Conservation (phyloP, 2,329 filamentous ascomycete genomes). For the Fusarium scirpi region DNA sequence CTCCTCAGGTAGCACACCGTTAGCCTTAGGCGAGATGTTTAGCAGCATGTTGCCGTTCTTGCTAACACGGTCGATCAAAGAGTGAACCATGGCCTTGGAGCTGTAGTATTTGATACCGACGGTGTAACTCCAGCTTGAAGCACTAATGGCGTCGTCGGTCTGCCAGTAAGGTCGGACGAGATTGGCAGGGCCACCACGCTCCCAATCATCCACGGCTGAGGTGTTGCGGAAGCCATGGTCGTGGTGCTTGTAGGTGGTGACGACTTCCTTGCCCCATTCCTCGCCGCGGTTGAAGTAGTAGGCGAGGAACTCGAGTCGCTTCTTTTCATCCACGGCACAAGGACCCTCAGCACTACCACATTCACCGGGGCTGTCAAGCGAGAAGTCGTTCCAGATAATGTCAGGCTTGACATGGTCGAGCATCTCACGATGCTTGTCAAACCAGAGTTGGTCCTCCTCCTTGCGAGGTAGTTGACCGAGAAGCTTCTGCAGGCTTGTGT, state of each 20-base stretch:
- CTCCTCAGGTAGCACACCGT: not conserved
- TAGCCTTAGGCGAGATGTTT: conserved; percentile 15
- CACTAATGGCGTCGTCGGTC: conserved; percentile 18
- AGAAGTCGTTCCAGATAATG: conserved; percentile 28
- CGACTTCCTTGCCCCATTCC: conserved; percentile 15
- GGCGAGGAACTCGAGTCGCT: not conserved
- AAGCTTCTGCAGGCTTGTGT: conserved; percentile 9
- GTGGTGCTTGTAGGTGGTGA: conserved; percentile 19
- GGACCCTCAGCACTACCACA: conserved; percentile 5
- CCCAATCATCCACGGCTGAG: conserved; percentile 15
- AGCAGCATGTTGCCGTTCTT: conserved; percentile 23
- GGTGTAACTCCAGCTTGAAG: conserved; percentile 24
- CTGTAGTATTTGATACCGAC: conserved; percentile 21
- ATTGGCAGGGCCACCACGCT: conserved; percentile 12
- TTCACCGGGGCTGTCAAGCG: conserved; percentile 5
- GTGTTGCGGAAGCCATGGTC: conserved; percentile 23
- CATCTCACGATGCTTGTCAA: conserved; percentile 21
- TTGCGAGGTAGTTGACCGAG: not conserved
- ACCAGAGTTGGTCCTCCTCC: conserved; percentile 8
- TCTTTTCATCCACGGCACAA: conserved; percentile 15
- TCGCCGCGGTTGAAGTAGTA: conserved; percentile 23
- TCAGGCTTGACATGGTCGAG: conserved; percentile 18
- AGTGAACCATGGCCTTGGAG: conserved; percentile 20
- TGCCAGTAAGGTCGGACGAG: conserved; percentile 19
- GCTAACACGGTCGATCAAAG: conserved; percentile 12